A percentile compares a stretch with the other conserved stretches of the same genome.
Evolutionary conservation across 2,329 filamentous ascomycete species (phyloP).

Genomic region (Penicillium sp.): DNA sequence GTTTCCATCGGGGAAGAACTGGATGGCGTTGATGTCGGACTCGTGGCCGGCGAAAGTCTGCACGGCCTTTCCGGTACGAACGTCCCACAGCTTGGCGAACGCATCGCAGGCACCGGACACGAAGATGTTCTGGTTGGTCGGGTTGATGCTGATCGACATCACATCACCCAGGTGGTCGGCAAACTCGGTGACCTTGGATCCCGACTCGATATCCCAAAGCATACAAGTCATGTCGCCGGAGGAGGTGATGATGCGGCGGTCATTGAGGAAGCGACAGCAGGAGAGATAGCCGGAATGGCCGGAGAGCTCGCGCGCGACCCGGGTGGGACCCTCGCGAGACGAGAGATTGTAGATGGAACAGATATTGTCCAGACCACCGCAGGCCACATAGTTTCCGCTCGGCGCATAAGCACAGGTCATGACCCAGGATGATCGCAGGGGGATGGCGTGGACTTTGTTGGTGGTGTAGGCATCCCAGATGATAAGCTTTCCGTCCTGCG

Average conservation of each 20-base stretch:
- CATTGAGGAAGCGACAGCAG: slow-evolving; percentile 98
- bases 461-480: slow-evolving; percentile 99
- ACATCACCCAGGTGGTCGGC: slow-evolving; percentile 97
- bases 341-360: slow-evolving; percentile 99
- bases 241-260: slow-evolving; percentile 93
- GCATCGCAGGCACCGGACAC: slow-evolving; percentile 98
- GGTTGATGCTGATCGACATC: slow-evolving; percentile 99
- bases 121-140: slow-evolving; percentile 97
- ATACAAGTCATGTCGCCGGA: slow-evolving; percentile 99
- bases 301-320: slow-evolving; percentile 90
- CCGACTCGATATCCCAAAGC: slow-evolving; percentile 99
- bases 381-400: slow-evolving; percentile 96
- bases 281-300: slow-evolving; percentile 96
- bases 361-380: slow-evolving; percentile 97
- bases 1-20: slow-evolving; percentile 98
- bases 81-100: slow-evolving; percentile 98
- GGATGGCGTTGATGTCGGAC: slow-evolving; percentile 98
- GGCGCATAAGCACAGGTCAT: slow-evolving; percentile 99
- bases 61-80: slow-evolving; percentile 93
- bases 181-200: slow-evolving; percentile 94
- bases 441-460: slow-evolving; percentile 98
- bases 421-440: slow-evolving; percentile 95
- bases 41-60: slow-evolving; percentile 98
- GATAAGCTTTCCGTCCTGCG: slow-evolving; percentile 98
- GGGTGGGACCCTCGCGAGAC: slow-evolving; percentile 91